phyloP scores from a whole-genome alignment of 2,329 filamentous ascomycete species.

The Alternaria novae-zelandiae region DNA sequence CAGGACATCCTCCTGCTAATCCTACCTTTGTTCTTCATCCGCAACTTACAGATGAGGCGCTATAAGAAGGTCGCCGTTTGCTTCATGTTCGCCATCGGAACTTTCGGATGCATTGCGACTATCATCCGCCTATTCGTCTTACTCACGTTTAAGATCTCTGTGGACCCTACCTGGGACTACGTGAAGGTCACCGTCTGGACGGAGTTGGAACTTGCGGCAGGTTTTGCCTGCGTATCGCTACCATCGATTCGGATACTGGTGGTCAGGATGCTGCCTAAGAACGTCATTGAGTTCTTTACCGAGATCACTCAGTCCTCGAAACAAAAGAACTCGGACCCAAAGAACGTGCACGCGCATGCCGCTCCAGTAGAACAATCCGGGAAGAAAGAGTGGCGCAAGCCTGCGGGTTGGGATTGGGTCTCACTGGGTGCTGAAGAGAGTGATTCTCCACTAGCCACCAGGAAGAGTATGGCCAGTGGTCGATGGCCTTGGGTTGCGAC shows the following conservation, averaged over 20 bases:
- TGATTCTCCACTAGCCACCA: not conserved
- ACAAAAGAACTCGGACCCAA: not conserved
- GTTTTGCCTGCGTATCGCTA: constrained; percentile 31
- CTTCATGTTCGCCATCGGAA: constrained; percentile 36
- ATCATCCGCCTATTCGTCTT: constrained; percentile 33
- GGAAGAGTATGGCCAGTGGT: constrained; percentile 13
- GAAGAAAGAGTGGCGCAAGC: constrained; percentile 13
- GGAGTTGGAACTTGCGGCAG: constrained; percentile 30
- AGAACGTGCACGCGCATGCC: not conserved
- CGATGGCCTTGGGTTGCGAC: constrained; percentile 9
- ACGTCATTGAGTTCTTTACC: constrained; percentile 15
- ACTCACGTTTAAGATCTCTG: constrained; percentile 27
- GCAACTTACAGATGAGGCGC: constrained; percentile 29
- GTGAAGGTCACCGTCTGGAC: constrained; percentile 32
- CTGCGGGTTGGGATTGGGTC: constrained; percentile 12
- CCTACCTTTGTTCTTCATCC: constrained; percentile 30
- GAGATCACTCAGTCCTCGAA: constrained; percentile 11
- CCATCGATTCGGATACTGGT: constrained; percentile 32
- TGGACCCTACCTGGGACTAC: constrained; percentile 39
- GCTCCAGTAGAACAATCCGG: not conserved
- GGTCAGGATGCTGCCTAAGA: constrained; percentile 13
- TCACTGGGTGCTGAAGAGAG: constrained; percentile 1
- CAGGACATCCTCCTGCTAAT: constrained; percentile 36
- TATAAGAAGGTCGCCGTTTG: constrained; percentile 29
- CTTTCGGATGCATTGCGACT: constrained; percentile 35